These are phyloP conservation scores for Ogataea glucozyma DNA, from an alignment of 805 yeast species.

Conservation along the genomic window DNA sequence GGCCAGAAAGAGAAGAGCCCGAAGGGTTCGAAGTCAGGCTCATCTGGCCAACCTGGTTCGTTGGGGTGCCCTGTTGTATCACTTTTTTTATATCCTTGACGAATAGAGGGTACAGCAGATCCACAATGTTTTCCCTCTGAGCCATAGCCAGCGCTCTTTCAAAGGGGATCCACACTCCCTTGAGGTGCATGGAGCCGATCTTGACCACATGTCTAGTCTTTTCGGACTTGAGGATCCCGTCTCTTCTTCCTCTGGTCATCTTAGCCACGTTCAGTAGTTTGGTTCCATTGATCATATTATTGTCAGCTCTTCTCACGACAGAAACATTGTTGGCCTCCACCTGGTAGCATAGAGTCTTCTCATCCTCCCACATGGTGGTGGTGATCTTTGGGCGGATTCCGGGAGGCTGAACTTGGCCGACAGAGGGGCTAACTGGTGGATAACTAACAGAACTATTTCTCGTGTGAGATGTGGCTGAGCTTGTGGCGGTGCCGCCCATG, in stretches of 20 bases:
- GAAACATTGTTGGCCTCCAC: constrained; percentile 66
- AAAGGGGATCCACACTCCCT: constrained; percentile 74
- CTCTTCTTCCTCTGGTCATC: constrained; percentile 70
- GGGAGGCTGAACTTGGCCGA: constrained; percentile 42
- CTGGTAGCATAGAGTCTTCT: constrained; percentile 65
- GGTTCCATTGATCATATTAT: constrained; percentile 70
- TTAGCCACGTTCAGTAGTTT: constrained; percentile 65
- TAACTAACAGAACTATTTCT: constrained; percentile 18
- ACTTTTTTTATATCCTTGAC: constrained; percentile 59
- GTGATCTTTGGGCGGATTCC: constrained; percentile 59
- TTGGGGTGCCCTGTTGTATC: constrained; percentile 35
- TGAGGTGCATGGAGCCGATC: constrained; percentile 70
- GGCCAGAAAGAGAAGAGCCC: constrained; percentile 7
- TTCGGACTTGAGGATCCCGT: constrained; percentile 66
- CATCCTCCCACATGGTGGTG: constrained; percentile 74
- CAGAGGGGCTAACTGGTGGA: constrained; percentile 31
- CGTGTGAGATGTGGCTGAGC: constrained; percentile 13
- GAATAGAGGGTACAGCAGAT: constrained; percentile 52
- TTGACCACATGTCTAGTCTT: constrained; percentile 65
- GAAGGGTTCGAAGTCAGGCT: constrained; percentile 21
- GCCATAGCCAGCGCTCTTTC: constrained; percentile 67
- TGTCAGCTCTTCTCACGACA: constrained; percentile 66
- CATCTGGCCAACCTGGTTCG: constrained; percentile 27
- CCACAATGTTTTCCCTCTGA: constrained; percentile 61
- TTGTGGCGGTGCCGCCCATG: constrained; percentile 5